Evolutionary conservation across 1,284 basidiomycete species (phyloP), one percentile per base, ranked within the genome.

Genomic region (Trametes hirsuta): DNA sequence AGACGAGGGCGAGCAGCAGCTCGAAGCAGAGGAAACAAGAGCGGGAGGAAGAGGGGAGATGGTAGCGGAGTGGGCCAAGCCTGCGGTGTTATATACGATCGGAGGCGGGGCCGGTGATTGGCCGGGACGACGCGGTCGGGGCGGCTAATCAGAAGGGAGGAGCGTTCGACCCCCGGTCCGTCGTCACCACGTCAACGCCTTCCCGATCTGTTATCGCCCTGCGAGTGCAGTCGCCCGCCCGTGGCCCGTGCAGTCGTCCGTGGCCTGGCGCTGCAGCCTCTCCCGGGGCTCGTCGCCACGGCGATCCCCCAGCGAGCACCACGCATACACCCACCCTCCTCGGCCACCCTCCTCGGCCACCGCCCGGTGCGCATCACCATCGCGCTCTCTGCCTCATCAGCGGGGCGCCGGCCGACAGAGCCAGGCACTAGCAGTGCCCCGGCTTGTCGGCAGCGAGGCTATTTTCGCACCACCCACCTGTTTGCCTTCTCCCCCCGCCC

Each of bases 1-100:
- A 64, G 53, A 61, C 62, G 61, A 63, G 66, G 62, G 66, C 62
- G 63, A 68, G 66, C 63, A 61, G 68, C 55, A 60, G 60, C 64
- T 65, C 64, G 61, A 70, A 58, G 55, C 66, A 65, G 69, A 59
- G 48, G 58, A 60, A 42, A 60, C 64, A 55, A 64, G 67, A 68
- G 65, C 62, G 61, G 61, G 63, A 63, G 61, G 42, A 42, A 61
- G 56, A 61, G 62, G 62, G 61, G 53, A 57, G 59, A 60, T 58
- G 63, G 53, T 54, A 63, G 53, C 50, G 55, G 59, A 65, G 24
- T 15, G 9, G 30, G 57, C 58, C 58, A 62, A 58, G 64, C 35
- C 21, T 39, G 25, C 0, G 45, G 47, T 11, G 58, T 57, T 65
- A 65, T 65, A 65, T 65, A 65, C 44, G 41, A 41, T 34, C 53